These are phyloP conservation scores for Cladosporium colombiae DNA, from an alignment of 2,329 filamentous ascomycete species.

Conservation along the genomic window DNA sequence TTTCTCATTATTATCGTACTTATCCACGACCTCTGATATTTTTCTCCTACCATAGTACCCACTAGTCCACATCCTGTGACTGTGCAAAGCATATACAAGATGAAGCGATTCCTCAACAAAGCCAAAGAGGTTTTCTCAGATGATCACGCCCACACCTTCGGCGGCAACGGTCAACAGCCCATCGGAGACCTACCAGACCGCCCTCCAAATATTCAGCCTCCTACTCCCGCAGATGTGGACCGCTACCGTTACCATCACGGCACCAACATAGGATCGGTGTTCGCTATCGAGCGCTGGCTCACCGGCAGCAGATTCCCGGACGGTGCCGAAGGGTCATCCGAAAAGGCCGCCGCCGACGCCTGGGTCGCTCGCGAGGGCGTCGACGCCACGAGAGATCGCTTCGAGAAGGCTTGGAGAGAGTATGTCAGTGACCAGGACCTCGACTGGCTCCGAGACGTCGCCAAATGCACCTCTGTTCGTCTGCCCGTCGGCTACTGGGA, in stretches of 20 bases:
- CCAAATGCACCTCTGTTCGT: constrained; percentile 59
- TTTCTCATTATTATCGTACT: neutral
- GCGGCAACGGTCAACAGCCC: constrained; percentile 27
- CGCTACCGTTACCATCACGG: constrained; percentile 63
- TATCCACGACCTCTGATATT: neutral
- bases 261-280: constrained; percentile 60
- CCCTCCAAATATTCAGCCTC: constrained; percentile 38
- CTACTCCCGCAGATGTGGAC: constrained; percentile 45
- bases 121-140: constrained; percentile 38
- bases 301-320: constrained; percentile 52
- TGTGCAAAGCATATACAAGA: constrained; percentile 19
- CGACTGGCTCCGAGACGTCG: constrained; percentile 53
- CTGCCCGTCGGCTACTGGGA: constrained; percentile 63
- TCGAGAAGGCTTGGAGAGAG: constrained; percentile 56
- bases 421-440: constrained; percentile 55
- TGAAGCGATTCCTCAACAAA: constrained; percentile 44
- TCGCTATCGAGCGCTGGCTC: constrained; percentile 63
- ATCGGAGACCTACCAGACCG: constrained; percentile 27
- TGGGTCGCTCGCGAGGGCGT: constrained; percentile 51
- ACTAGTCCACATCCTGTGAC: neutral
- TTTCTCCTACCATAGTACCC: neutral
- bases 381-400: constrained; percentile 51
- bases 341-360: constrained; percentile 54
- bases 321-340: constrained; percentile 47
- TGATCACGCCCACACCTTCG: constrained; percentile 1